These are phyloP conservation scores for Aegilops speltoides DNA, from an alignment of 176 grass and related monocot genomes.

Conservation along the genomic window DNA sequence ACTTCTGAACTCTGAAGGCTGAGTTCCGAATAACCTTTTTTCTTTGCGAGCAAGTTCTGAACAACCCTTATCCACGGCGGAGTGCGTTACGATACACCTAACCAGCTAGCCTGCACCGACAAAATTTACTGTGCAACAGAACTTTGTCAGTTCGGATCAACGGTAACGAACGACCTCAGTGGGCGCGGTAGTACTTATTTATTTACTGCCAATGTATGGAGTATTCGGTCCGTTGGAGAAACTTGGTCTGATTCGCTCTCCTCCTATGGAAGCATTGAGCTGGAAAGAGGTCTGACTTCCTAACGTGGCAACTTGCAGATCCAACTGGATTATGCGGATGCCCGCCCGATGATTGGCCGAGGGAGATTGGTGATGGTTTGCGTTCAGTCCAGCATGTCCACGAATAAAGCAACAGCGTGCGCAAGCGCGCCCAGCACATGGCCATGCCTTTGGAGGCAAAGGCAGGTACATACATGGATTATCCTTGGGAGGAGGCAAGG, in stretches of 20 bases:
- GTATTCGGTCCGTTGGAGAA: not conserved
- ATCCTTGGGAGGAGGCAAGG: not conserved
- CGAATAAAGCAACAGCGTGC: conserved; percentile 32
- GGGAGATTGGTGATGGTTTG: not conserved
- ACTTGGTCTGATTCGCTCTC: not conserved
- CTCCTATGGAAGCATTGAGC: not conserved
- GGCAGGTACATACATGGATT: conserved; percentile 22
- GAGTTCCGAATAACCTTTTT: not conserved
- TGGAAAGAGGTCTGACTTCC: conserved; percentile 32
- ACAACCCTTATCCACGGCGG: not conserved
- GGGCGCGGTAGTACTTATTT: not conserved
- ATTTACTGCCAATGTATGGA: too few relatives aligned
- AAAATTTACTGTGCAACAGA: not conserved
- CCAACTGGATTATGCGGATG: not conserved
- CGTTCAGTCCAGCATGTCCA: conserved; percentile 21
- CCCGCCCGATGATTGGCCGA: conserved; percentile 23
- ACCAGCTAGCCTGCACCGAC: not conserved
- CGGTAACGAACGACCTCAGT: conserved; percentile 14
- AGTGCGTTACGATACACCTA: not conserved
- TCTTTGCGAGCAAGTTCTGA: too few relatives aligned
- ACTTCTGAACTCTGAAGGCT: not conserved
- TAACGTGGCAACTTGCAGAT: conserved; percentile 33
- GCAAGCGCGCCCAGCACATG: conserved; percentile 18
- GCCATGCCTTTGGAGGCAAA: conserved; percentile 27
- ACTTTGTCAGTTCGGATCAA: conserved; percentile 3